Base-by-base conservation (phyloP, 352 stramenopile genomes). In the Globisporangium heterothallicum region DNA sequence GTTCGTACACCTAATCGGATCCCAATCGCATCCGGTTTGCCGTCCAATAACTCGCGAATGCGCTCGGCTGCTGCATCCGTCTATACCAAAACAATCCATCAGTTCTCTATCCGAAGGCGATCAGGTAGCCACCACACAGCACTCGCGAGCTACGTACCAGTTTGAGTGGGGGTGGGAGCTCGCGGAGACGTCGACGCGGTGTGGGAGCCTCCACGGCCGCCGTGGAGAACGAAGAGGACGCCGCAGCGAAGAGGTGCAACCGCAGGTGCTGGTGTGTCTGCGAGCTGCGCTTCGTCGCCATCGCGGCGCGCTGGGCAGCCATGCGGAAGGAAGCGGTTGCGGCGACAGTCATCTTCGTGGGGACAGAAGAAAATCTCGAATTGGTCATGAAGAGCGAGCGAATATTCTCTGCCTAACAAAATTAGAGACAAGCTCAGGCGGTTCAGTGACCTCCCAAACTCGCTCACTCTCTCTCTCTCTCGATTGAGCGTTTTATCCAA, bases 1-100 rank as follows among this genome's bases (percentile, higher is more conserved):
- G 94, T 92, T 74, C 94, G 93, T 38, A 98, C 96, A 30, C 96
- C 96, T 22, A 99, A 74, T 13, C 93, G 87, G 44, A 99, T 98
- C 12, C 95, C 97, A 40, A 98, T 63, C 4, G 93, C 89, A 50
- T 96, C 86, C 4, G 77, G 84, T 64, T 97, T 95, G 50, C 60
- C 80, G 6, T 58, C 53, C 24, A 97, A 60, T 19, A 97, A 68
- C 56, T 96, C 81, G 21, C 88, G 80, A 55, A 97, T 96, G 55
- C 90, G 87, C 24, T 68, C 64, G 0, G 83, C 84, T n/a, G 90
- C 90, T 10, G 84, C 78, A 29, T 97, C 84, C 26, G 90, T 97
- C 82, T 94, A 6, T 13, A 36, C 30, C 9, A 3, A 3, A 36
- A 16, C n/a, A n/a, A n/a, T n/a, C n/a, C n/a, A n/a, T n/a, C n/a